phyloP scores from a whole-genome alignment of 352 stramenopile genomes.

The Blastocystis hominis region DNA sequence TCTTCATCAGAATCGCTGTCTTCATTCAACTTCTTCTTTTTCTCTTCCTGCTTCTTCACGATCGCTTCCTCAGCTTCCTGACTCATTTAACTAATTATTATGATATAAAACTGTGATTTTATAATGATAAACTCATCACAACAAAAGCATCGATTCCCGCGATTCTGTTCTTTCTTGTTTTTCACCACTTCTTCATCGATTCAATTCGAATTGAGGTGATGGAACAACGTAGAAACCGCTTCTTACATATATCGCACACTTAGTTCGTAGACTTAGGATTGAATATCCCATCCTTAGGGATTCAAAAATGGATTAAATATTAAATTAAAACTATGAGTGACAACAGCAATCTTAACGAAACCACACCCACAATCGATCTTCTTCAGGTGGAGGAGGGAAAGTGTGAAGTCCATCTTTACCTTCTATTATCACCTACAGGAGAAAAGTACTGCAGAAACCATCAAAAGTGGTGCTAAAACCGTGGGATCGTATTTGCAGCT shows the following conservation, averaged over 20 bases:
- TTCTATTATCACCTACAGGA: not conserved
- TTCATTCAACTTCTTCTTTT: conserved; percentile 26
- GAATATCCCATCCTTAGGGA: not conserved
- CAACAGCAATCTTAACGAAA: not conserved
- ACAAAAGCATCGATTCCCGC: not conserved
- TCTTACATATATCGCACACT: no score
- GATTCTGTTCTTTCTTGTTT: not conserved
- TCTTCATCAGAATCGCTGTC: conserved; percentile 50
- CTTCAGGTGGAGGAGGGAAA: not conserved
- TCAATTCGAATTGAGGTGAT: not conserved
- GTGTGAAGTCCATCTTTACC: not conserved
- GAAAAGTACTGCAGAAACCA: not conserved
- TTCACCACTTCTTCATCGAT: not conserved
- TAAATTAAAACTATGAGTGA: not conserved
- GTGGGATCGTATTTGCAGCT: not conserved
- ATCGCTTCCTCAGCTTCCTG: conserved; percentile 28
- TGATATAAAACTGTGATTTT: not conserved
- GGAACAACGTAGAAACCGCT: no score
- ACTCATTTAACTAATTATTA: conserved; percentile 4
- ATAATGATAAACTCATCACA: not conserved
- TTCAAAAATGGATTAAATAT: not conserved
- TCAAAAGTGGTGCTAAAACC: not conserved
- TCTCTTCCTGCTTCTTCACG: conserved; percentile 50
- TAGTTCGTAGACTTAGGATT: no score
- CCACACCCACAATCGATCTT: not conserved